Evolutionary conservation across 2,329 filamentous ascomycete genomes (phyloP), one percentile per base, ranked within the genome.

Genomic region (Tothia fuscella): DNA sequence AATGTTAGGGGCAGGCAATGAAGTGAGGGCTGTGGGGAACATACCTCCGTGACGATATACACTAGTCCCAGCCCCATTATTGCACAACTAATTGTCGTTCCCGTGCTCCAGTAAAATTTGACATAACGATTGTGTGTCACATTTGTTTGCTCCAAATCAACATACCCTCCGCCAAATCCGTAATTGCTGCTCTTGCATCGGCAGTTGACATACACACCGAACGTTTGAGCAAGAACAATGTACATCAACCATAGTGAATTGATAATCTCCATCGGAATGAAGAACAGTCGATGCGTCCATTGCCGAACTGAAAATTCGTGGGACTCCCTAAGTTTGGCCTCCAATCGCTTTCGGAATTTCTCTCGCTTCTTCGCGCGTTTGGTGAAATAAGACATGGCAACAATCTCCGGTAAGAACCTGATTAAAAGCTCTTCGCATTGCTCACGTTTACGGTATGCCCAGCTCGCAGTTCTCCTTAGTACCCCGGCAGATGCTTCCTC

Each of bases 21-120:
- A n/a, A n/a, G n/a, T n/a, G n/a, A n/a, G n/a, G n/a, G n/a, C n/a
- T n/a, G n/a, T n/a, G n/a, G n/a, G n/a, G n/a, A n/a, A n/a, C n/a
- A n/a, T n/a, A n/a, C n/a, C n/a, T 45, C 43, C 4, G 25, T 36
- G 3, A 45, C 43, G 14, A 45, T 22, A 25, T 45, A 45, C 3
- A 36, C 24, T 3, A 43, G 33, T 19, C 40, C 43, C 3, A 43
- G 16, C n/a, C 40, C 40, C 5, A 45, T 13, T 14, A 45, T 25
- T 12, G 32, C 29, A 31, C 43, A 43, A 17, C 28, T 35, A 7
- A 45, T 7, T 3, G 29, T 26, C 3, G 43, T 45, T 6, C 43
- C 43, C 9, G 28, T 32, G 12, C 19, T 20, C 43, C 43, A 45
- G 24, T 41, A 44, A 19, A 16, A 31, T 20, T 19, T 20, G 6